Conservation (phyloP, 495 filamentous ascomycete genomes). For the Neurospora tetrasperma region DNA sequence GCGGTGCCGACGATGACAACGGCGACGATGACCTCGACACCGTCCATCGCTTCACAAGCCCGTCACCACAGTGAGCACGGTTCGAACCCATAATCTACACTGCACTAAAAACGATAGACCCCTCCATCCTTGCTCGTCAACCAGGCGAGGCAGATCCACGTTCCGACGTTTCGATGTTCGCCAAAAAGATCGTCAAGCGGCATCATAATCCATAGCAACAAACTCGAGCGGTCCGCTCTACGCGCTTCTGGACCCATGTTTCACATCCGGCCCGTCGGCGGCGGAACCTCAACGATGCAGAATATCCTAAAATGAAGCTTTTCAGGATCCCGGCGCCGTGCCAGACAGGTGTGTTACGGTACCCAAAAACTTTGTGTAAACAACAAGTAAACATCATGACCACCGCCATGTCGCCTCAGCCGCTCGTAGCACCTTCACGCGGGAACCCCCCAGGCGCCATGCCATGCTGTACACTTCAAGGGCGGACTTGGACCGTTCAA, state of each 20-base stretch:
- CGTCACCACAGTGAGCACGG: not conserved
- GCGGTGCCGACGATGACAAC: not conserved
- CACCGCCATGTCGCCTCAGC: not conserved
- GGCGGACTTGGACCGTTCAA: not conserved
- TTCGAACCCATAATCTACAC: not conserved
- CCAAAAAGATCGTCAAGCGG: not conserved
- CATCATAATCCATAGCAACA: not conserved
- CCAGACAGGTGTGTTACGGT: not conserved
- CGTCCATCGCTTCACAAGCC: not conserved
- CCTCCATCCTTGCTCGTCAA: not conserved
- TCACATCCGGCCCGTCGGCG: not conserved
- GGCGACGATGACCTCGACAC: not conserved
- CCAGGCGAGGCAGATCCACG: not conserved
- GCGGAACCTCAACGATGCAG: not conserved
- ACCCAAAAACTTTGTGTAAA: not conserved
- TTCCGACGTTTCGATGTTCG: not conserved
- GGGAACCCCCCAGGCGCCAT: not conserved
- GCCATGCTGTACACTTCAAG: not conserved
- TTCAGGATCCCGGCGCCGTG: not conserved
- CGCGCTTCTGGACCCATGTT: not conserved
- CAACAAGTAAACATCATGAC: not conserved
- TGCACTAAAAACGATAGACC: not conserved
- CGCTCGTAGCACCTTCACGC: not conserved
- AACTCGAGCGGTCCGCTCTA: not conserved
- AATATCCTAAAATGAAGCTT: not conserved